These are phyloP conservation scores for Phytophthora fragariae DNA, from an alignment of 352 stramenopile genomes.

Conservation along the genomic window DNA sequence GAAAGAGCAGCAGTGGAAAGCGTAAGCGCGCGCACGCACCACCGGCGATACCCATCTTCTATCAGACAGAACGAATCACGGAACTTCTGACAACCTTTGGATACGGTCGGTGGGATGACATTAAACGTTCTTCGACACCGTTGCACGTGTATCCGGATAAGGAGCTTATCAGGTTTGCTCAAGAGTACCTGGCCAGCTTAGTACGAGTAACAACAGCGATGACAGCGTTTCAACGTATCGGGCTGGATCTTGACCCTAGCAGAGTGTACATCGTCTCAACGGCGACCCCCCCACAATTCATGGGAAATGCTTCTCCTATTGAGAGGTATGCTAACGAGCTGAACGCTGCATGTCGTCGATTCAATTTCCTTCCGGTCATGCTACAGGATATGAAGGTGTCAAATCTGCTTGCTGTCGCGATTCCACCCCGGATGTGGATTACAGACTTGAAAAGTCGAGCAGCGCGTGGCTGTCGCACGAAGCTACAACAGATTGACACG, in stretches of 20 bases:
- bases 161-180: slow-evolving; percentile 56
- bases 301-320: slow-evolving; percentile 43
- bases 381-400: slow-evolving; percentile 53
- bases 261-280: slow-evolving; percentile 43
- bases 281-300: slow-evolving; percentile 4
- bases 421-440: slow-evolving; percentile 44
- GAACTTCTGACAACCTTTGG: slow-evolving; percentile 72
- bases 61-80: slow-evolving; percentile 50
- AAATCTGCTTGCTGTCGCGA: slow-evolving; percentile 36
- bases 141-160: slow-evolving; percentile 55
- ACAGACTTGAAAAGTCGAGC: slow-evolving; percentile 38
- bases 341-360: slow-evolving; percentile 47
- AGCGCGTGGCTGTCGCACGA: slow-evolving; percentile 52
- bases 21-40: slow-evolving; percentile 40
- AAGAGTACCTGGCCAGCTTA: slow-evolving; percentile 59
- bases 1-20: slow-evolving; percentile 31
- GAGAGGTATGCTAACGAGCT: slow-evolving; percentile 47
- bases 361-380: slow-evolving; percentile 51
- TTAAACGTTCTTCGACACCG: slow-evolving; percentile 38
- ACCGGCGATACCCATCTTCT: slow-evolving; percentile 41
- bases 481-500: slow-evolving; percentile 77
- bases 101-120: slow-evolving; percentile 88
- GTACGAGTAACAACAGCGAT: slow-evolving; percentile 55
- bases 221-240: slow-evolving; percentile 36
- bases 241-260: slow-evolving; percentile 36